Percentiles rank a stretch among this genome's conserved stretches.
Conservation (phyloP, 2,329 filamentous ascomycete species). For the Pestalotiopsis sp. region DNA sequence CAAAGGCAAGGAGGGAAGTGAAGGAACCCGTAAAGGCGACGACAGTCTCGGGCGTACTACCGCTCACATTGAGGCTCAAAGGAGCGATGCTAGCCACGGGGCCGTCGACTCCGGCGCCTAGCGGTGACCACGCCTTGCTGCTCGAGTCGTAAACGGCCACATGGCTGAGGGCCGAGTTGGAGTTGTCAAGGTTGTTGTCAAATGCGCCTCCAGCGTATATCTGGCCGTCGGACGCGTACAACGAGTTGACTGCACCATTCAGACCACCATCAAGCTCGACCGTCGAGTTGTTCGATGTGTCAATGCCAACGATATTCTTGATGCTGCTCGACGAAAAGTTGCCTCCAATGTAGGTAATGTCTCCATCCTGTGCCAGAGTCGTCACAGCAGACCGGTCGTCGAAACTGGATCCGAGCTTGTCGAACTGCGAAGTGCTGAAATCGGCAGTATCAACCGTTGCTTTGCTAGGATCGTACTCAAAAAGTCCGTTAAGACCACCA, state of each 20-base stretch:
- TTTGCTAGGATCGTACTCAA: slow-evolving; percentile 77
- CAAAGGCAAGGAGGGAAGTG: slow-evolving; percentile 70
- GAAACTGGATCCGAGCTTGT: slow-evolving; percentile 74
- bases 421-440: slow-evolving; percentile 73
- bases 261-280: slow-evolving; percentile 72
- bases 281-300: slow-evolving; percentile 61
- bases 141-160: slow-evolving; percentile 75
- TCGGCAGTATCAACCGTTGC: slow-evolving; percentile 60
- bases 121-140: slow-evolving; percentile 71
- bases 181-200: slow-evolving; percentile 67
- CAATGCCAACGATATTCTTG: slow-evolving; percentile 78
- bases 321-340: slow-evolving; percentile 74
- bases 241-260: slow-evolving; percentile 74
- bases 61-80: slow-evolving; percentile 77
- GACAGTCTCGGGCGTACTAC: slow-evolving; percentile 68
- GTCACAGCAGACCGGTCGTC: slow-evolving; percentile 68
- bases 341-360: slow-evolving; percentile 76
- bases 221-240: slow-evolving; percentile 66
- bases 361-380: slow-evolving; percentile 65
- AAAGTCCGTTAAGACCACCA: slow-evolving; percentile 85
- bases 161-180: slow-evolving; percentile 68
- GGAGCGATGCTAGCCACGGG: slow-evolving; percentile 74
- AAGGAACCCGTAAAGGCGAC: slow-evolving; percentile 84
- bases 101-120: slow-evolving; percentile 87
- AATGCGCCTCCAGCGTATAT: slow-evolving; percentile 89